Percentiles rank a stretch among this genome's conserved stretches.
phyloP scores from a whole-genome alignment of 495 filamentous ascomycete species.

The Trichodelitschia bisporula region DNA sequence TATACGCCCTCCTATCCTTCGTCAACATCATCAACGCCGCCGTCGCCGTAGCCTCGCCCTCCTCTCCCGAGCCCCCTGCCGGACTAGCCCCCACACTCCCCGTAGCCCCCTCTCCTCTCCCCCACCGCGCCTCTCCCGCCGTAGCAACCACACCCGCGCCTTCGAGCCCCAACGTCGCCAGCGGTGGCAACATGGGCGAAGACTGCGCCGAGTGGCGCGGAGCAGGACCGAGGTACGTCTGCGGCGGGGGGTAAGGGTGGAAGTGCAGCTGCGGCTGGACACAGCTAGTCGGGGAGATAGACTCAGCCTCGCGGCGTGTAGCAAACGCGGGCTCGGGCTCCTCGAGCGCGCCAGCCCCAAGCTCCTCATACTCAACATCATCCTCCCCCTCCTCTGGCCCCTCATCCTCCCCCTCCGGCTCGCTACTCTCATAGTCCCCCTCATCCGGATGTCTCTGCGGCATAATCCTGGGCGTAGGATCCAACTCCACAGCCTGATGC shows the following conservation, averaged over 20 bases:
- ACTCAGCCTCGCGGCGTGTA: not conserved
- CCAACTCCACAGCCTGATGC: constrained; percentile 10
- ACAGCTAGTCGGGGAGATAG: no score
- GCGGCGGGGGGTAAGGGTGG: no score
- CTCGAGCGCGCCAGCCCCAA: not conserved
- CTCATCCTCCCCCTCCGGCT: constrained; percentile 3
- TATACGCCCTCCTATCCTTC: constrained; percentile 14
- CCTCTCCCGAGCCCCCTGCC: constrained; percentile 5
- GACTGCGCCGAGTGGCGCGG: not conserved
- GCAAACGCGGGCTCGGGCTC: not conserved
- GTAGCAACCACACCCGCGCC: not conserved
- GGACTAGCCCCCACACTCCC: constrained; percentile 4
- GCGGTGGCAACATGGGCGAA: not conserved
- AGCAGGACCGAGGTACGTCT: no score
- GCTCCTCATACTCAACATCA: constrained; percentile 7
- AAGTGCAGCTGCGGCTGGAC: no score
- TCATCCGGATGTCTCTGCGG: not conserved
- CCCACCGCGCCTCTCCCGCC: not conserved
- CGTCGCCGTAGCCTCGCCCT: constrained; percentile 15
- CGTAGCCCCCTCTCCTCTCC: not conserved
- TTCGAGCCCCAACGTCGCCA: not conserved
- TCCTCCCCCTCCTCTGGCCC: constrained; percentile 11
- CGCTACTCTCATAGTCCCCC: not conserved
- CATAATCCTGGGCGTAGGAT: constrained; percentile 1
- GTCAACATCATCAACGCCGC: constrained; percentile 17